Evolutionary conservation across 1,139 yeast species (phyloP), one percentile per base, ranked within the genome.

Genomic region (Pichia sp.): DNA sequence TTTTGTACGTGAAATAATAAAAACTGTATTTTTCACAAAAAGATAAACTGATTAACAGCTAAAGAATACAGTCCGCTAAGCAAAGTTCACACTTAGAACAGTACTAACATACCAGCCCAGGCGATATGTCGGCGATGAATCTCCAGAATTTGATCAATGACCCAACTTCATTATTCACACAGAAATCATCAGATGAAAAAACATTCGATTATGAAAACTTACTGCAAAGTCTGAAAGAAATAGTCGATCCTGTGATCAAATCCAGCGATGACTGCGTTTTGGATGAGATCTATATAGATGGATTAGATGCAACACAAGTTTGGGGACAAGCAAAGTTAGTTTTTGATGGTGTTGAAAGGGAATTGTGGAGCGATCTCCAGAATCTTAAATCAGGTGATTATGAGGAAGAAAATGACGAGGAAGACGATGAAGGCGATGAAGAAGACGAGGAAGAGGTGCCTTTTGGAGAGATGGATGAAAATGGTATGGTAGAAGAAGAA

Each of bases 261-360:
- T 24, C 33, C 12, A 56, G 45, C 17, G 49, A 51, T 24, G 33
- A 44, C 16, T 54, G 56, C 38, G 59, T 59, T 30, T 45, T 93
- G 42, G 96, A 92, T 69, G 91, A 89, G 67, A 77, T 93, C 31
- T 84, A 85, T 63, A 78, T 87, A 30, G 95, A 90, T 53, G 98
- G 97, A 0, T 75, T 93, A 56, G 97, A 89, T 68, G 85, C 96
- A 16, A 81, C 87, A 46, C 98, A 93, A 68, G 92, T 93, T 0
- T 93, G 92, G 89, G 96, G 95, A 53, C 98, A 93, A 70, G 85
- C 90, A 3, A 89, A 87, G 70, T 79, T 93, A 74, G 85, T 93
- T 33, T 75, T 90, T 48, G 93, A 87, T 56, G 84, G 84, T 4
- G 83, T 84, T 29, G 81, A 82, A 48, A 75, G 76, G 54, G 72